Conservation (phyloP, 768 basidiomycete species). For the Fibroporia radiculosa region DNA sequence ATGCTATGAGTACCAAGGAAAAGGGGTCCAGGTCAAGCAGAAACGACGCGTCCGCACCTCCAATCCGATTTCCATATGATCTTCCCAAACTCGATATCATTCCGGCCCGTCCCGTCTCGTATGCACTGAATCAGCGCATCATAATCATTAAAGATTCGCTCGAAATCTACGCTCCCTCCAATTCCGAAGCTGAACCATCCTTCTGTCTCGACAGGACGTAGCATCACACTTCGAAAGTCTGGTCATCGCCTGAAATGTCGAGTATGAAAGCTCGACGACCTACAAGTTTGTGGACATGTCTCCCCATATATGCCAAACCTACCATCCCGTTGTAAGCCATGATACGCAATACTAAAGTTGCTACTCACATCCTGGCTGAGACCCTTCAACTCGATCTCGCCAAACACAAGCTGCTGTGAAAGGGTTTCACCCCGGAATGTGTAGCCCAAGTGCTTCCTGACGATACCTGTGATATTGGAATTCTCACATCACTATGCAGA, state of each 20-base stretch:
- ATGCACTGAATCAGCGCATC: background rate
- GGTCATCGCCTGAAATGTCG: too few species aligned
- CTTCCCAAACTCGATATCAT: conserved; percentile 1
- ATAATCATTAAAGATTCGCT: background rate
- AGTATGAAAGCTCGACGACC: too few species aligned
- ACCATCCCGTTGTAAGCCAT: background rate
- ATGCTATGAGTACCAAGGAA: background rate
- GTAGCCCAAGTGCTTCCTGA: conserved; percentile 1
- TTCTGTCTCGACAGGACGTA: background rate
- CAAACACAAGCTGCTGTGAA: conserved; percentile 21
- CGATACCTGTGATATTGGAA: background rate
- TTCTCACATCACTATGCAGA: background rate
- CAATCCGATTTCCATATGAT: conserved; percentile 2
- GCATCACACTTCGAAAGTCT: background rate
- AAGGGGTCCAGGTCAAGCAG: too few species aligned
- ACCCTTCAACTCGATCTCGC: conserved; percentile 31
- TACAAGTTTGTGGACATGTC: background rate
- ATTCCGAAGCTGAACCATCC: background rate
- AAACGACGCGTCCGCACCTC: too few species aligned
- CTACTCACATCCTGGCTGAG: conserved; percentile 22
- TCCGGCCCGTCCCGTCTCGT: background rate
- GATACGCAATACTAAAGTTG: background rate
- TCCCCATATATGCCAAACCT: background rate
- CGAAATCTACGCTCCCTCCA: background rate
- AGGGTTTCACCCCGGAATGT: conserved; percentile 23